Base-by-base conservation (phyloP, 1,284 basidiomycete species). In the Laetiporus sulphureus region DNA sequence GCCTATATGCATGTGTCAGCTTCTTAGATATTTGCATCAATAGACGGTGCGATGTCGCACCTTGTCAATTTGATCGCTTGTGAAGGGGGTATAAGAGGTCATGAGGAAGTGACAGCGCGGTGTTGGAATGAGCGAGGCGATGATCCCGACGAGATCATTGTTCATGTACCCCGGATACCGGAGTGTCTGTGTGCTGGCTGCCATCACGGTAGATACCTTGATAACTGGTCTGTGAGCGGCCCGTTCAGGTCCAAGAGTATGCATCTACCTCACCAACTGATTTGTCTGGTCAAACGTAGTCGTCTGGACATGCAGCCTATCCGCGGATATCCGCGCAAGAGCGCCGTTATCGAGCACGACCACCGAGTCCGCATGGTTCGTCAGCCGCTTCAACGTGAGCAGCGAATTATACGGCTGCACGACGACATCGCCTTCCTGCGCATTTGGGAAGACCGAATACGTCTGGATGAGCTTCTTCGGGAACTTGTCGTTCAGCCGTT, bases 121-220 rank as follows among this genome's bases (percentile, higher is more conserved):
- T 8, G 96, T 99, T 2, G 96, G 96, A 53, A 99, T 98, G 40
- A 99, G 76, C 11, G 91, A 94, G 2, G 96, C 93, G 44, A 99
- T 89, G 55, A 99, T 97, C 20, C 94, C 92, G 50, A 97, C 92
- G 24, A 97, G 79, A 60, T 99, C 95, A 57, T 99, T 99, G 73
- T 99, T 99, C 95, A 98, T 99, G 67, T 99, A 99, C 38, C 92
- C 91, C 0, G 96, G 96, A 67, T 97, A 99, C 53, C 96, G 82
- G 19, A 99, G 75, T 13, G 96, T 99, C 56, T 95, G 92, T 0
- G 95, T 99, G 46, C 92, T 95, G 3, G 95, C 95, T 8, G 95
- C 89, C 77, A 97, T 95, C 38, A 96, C 92, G 1, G 93, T 96
- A 2, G 93, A 84, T 0, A 91, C 88, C 91, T 96, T 12, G 12